Evolutionary conservation across 2,329 filamentous ascomycete species (phyloP), one percentile per base, ranked within the genome.

Genomic region (Dryadomyces sulphureus): DNA sequence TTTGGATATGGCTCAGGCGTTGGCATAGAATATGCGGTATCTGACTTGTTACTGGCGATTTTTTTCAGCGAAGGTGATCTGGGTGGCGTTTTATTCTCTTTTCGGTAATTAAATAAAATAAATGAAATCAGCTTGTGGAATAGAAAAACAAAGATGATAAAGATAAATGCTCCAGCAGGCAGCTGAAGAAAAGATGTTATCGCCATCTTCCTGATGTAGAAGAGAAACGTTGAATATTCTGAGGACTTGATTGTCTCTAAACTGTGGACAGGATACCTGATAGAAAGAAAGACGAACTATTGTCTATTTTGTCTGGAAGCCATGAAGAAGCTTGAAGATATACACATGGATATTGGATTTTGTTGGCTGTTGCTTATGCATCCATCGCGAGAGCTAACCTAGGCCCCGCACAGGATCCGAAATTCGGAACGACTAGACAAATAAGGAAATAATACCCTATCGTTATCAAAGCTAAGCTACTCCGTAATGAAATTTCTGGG

Each of bases 1-100:
- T 75, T 61, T 0, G 75, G 74, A 54, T 84, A 86, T 0, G 83
- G 75, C 0, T 62, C 45, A 5, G 80, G 75, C 1, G 63, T 58
- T 1, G 81, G 80, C 2, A 77, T 66, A 49, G 69, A 68, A 65
- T 81, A 87, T 63, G 53, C 16, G 16, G 9, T 20, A 7, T 43
- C 19, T n/a, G 9, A 12, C 67, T 69, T 0, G 14, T n/a, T 12
- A 1, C 9, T 22, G 17, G 16, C 7, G 2, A 17, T 27, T n/a
- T 9, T 16, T 22, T 11, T 20, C 4, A 2, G 7, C 2, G 5
- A 7, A 11, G n/a, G n/a, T n/a, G 4, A 20, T 20, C 25, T n/a
- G 22, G 9, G 27, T n/a, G 21, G 11, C 17, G 36, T 30, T 38
- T 25, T 27, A 12, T 3, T n/a, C 2, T 21, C 7, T 11, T 7